Percentiles rank a stretch among this genome's conserved stretches.
phyloP scores from a whole-genome alignment of 768 basidiomycete species.

The Ephemerocybe angulata region DNA sequence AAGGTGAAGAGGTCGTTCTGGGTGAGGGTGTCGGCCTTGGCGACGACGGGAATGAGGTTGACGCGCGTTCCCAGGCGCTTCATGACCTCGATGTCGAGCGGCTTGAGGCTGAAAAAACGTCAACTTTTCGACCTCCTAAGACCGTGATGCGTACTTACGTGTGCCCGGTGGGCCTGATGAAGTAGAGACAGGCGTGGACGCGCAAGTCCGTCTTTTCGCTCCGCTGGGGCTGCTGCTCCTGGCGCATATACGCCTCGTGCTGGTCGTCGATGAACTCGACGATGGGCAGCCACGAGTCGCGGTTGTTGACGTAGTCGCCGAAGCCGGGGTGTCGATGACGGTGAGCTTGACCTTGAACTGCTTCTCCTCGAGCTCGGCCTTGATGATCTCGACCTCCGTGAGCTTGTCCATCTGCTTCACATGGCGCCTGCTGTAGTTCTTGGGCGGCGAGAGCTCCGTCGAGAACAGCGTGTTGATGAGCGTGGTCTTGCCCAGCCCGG shows the following conservation, averaged over 20 bases:
- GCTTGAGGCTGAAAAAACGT: slow-evolving; percentile 70
- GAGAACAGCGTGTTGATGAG: slow-evolving; percentile 99
- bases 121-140: too few relatives aligned
- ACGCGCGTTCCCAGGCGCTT: slow-evolving; percentile 97
- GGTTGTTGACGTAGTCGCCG: slow-evolving; percentile 99
- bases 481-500: slow-evolving; percentile 94
- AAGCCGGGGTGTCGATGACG: slow-evolving; percentile 99
- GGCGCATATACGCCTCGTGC: slow-evolving; percentile 93
- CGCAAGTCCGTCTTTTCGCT: slow-evolving; percentile 91
- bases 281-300: slow-evolving; percentile 97
- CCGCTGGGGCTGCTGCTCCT: slow-evolving; percentile 98
- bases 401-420: slow-evolving; percentile 98
- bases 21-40: slow-evolving; percentile 96
- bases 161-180: slow-evolving; percentile 93
- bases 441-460: slow-evolving; percentile 87
- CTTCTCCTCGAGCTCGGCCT: slow-evolving; percentile 98
- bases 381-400: slow-evolving; percentile 98
- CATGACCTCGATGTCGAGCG: slow-evolving; percentile 99
- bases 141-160: too few relatives aligned
- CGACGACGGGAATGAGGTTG: slow-evolving; percentile 95
- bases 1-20: slow-evolving; percentile 88
- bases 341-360: slow-evolving; percentile 99
- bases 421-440: slow-evolving; percentile 87
- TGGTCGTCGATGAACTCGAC: slow-evolving; percentile 98
- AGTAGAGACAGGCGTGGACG: slow-evolving; percentile 96